A percentile compares a stretch with the other conserved stretches of the same genome.
These are phyloP conservation scores for Simplicillium aogashimaense DNA, from an alignment of 2,329 filamentous ascomycete species.

Conservation along the genomic window DNA sequence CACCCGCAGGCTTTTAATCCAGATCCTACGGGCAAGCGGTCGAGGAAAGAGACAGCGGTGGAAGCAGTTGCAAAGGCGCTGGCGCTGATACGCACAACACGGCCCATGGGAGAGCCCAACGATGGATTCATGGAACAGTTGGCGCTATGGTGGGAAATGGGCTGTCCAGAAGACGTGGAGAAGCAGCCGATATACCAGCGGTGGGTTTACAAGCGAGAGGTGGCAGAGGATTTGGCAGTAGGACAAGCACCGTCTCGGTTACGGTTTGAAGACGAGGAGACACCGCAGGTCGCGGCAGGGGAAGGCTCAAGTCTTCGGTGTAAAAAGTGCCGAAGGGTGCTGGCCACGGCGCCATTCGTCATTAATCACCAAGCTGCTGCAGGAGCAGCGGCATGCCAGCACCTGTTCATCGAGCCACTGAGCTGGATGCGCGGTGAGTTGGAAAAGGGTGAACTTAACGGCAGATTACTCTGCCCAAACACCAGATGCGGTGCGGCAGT, in stretches of 20 bases:
- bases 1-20: slow-evolving; percentile 43
- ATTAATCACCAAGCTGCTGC: slow-evolving; percentile 44
- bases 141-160: slow-evolving; percentile 79
- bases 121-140: slow-evolving; percentile 85
- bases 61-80: slow-evolving; percentile 54
- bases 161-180: slow-evolving; percentile 57
- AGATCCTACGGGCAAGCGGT: slow-evolving; percentile 15
- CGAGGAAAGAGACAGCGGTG: slow-evolving; percentile 23
- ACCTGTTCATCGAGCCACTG: slow-evolving; percentile 84
- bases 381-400: slow-evolving; percentile 48
- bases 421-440: slow-evolving; percentile 89
- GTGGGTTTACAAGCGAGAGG: slow-evolving; percentile 46
- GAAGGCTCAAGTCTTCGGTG: slow-evolving; percentile 51
- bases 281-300: slow-evolving; percentile 23
- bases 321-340: slow-evolving; percentile 73
- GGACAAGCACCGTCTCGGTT: slow-evolving; percentile 75
- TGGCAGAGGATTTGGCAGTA: slow-evolving; percentile 51
- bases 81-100: slow-evolving; percentile 54
- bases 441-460: slow-evolving; percentile 71
- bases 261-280: slow-evolving; percentile 69
- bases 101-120: slow-evolving; percentile 81
- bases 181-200: slow-evolving; percentile 70
- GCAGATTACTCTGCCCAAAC: slow-evolving; percentile 75
- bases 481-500: slow-evolving; percentile 69
- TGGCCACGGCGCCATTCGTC: slow-evolving; percentile 52